Evolutionary conservation across 140 eudicot species (phyloP), one percentile per base, ranked within the genome.

Genomic region (Anethum foeniculum): DNA sequence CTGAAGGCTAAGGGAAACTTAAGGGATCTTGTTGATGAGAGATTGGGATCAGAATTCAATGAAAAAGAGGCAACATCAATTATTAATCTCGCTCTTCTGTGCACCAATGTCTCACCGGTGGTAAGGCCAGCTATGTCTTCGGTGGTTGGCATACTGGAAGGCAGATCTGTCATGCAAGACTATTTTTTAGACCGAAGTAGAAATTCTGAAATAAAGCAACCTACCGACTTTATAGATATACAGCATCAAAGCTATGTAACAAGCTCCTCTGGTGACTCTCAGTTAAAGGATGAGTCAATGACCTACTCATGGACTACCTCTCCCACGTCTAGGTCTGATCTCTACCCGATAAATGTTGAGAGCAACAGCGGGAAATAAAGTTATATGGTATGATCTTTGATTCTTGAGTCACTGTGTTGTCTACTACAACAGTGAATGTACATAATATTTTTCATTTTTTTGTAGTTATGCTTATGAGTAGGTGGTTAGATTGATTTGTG

Each of bases 141-240:
- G 27, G 98, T 90, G 10, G 92, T 93, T 47, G 84, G 93, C 87
- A 93, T 93, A 85, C 87, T 93, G 1, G 93, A 91, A 82, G 93
- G 96, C 9, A 79, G 80, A 84, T 68, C 71, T 3, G 77, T 75
- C 78, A 49, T 86, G 71, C 52, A 76, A 58, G 60, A 38, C 14
- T 75, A 75, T 77, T 81, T 75, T 82, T 76, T 38, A 14, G 86
- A 84, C 76, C 74, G 72, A 38, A 84, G 80, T 38, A 38, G 25
- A n/a, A 68, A 85, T 23, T 54, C 27, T 76, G 86, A 47, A 5
- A 25, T 54, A 41, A 32, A 4, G 18, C 75, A 83, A 54, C 80
- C 86, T 1, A 30, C 80, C 75, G 68, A 76, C 48, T 72, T 65
- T 74, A 43, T 34, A 83, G 75, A 84, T 67, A 67, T 67, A 46